Conservation (phyloP, 768 basidiomycete species). For the Glaciozyma martinii region DNA sequence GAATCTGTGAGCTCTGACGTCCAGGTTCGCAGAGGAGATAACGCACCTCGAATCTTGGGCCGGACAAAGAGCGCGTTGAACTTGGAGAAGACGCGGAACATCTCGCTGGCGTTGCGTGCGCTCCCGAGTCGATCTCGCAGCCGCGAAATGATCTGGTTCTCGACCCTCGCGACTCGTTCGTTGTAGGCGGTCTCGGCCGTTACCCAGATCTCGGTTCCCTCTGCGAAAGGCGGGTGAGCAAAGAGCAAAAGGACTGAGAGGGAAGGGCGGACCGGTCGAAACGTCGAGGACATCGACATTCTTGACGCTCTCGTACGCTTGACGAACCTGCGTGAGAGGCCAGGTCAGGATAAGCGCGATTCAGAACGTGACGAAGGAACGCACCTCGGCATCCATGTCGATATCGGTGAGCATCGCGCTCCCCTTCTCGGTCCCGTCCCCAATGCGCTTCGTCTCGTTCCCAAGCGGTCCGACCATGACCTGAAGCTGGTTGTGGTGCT, state of each 20-base stretch:
- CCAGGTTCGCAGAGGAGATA: background rate
- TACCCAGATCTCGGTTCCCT: constrained; percentile 96
- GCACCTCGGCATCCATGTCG: constrained; percentile 87
- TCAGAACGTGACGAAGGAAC: background rate
- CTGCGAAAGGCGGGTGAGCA: constrained; percentile 41
- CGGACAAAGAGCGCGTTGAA: constrained; percentile 95
- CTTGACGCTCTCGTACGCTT: constrained; percentile 95
- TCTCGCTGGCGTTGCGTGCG: constrained; percentile 94
- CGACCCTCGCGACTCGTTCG: constrained; percentile 90
- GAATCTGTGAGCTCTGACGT: too few relatives aligned
- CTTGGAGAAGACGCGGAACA: constrained; percentile 98
- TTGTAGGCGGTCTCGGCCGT: constrained; percentile 96
- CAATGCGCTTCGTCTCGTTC: constrained; percentile 12
- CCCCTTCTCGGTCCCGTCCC: constrained; percentile 45
- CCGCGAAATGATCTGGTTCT: constrained; percentile 95
- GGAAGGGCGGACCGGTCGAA: constrained; percentile 57
- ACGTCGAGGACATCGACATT: constrained; percentile 93
- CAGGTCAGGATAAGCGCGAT: background rate
- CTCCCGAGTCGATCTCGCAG: constrained; percentile 85
- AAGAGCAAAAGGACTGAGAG: background rate
- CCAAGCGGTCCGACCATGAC: constrained; percentile 79
- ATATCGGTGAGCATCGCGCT: constrained; percentile 54
- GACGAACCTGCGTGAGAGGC: constrained; percentile 50
- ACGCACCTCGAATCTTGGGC: constrained; percentile 59
- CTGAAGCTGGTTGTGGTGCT: constrained; percentile 93